These are phyloP conservation scores for Plasmodium vinckei DNA, from an alignment of 169 alveolate species.

Conservation along the genomic window DNA sequence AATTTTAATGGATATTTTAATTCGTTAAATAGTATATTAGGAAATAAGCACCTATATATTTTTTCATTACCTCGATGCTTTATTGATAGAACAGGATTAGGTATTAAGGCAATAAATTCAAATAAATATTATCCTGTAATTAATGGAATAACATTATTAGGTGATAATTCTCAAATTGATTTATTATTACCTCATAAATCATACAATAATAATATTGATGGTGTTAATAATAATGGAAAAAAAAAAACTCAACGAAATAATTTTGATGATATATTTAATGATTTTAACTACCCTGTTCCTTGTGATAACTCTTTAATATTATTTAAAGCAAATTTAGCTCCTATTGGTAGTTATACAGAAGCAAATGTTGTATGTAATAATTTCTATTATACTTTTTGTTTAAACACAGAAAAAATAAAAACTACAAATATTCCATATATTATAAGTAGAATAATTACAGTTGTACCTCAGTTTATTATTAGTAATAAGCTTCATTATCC, in stretches of 20 bases:
- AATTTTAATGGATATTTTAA: constrained; percentile 72
- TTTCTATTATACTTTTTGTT: constrained; percentile 84
- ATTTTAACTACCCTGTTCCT: constrained; percentile 54
- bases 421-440: constrained; percentile 85
- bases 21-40: constrained; percentile 73
- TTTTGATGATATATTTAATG: constrained; percentile 59
- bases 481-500: constrained; percentile 80
- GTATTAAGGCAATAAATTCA: constrained; percentile 82
- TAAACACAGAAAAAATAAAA: constrained; percentile 85
- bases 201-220: constrained; percentile 3
- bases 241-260: background rate
- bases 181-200: constrained; percentile 69
- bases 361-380: constrained; percentile 81
- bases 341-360: constrained; percentile 87
- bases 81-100: constrained; percentile 90
- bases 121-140: constrained; percentile 81
- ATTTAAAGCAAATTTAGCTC: constrained; percentile 83
- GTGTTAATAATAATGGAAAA: constrained; percentile 10
- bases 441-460: constrained; percentile 86
- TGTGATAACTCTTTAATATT: constrained; percentile 43
- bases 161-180: constrained; percentile 70
- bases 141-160: constrained; percentile 83
- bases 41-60: constrained; percentile 75
- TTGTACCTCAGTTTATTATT: constrained; percentile 87
- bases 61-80: constrained; percentile 88